Evolutionary conservation across 2,329 filamentous ascomycete species (phyloP).

Genomic region (Arthrinium puccinioides): DNA sequence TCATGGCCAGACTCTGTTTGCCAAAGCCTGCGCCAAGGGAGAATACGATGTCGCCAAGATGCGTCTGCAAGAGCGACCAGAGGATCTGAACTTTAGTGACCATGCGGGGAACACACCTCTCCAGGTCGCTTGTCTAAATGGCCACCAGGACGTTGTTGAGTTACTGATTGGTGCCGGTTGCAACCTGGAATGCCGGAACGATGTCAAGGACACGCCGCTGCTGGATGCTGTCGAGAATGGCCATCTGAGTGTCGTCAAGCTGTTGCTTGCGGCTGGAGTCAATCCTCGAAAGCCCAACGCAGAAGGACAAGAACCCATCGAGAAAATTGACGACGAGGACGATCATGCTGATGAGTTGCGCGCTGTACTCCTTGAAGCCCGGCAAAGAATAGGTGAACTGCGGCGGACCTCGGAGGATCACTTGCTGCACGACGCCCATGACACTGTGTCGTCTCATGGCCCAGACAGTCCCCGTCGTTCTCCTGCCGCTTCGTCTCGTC

Average conservation of each 20-base stretch:
- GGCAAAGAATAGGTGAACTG: slow-evolving; percentile 46
- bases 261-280: slow-evolving; percentile 78
- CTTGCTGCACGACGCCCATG: slow-evolving; percentile 37
- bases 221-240: slow-evolving; percentile 96
- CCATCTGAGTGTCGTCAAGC: slow-evolving; percentile 78
- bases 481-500: slow-evolving; percentile 37
- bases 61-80: slow-evolving; percentile 69
- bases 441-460: slow-evolving; percentile 44
- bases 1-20: slow-evolving; percentile 83
- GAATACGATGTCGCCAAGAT: slow-evolving; percentile 73
- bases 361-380: slow-evolving; percentile 53
- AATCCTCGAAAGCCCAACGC: slow-evolving; percentile 88
- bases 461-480: slow-evolving; percentile 53
- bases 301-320: slow-evolving; percentile 86
- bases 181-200: slow-evolving; percentile 70
- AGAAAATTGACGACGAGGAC: slow-evolving; percentile 67
- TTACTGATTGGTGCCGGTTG: slow-evolving; percentile 81
- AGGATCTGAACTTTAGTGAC: slow-evolving; percentile 83
- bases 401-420: slow-evolving; percentile 53
- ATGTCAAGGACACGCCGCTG: slow-evolving; percentile 85
- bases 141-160: slow-evolving; percentile 78
- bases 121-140: slow-evolving; percentile 86
- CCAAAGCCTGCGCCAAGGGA: slow-evolving; percentile 82
- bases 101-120: slow-evolving; percentile 95
- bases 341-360: slow-evolving; percentile 79